Base-by-base conservation (phyloP, 805 yeast genomes). In the Maudiozyma turicensis region DNA sequence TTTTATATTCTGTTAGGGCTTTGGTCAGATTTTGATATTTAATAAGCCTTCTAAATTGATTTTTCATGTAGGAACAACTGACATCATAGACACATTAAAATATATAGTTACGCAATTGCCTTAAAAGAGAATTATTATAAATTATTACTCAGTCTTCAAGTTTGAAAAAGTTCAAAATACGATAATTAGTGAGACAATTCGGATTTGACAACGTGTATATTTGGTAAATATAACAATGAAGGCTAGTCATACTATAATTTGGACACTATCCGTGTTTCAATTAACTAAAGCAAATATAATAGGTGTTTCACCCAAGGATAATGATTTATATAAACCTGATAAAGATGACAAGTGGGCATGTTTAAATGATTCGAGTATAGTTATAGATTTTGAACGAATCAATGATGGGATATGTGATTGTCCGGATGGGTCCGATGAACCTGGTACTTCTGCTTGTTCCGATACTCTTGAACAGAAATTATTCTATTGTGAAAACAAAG, bases 361-460 rank as follows among this genome's bases (percentile, higher is more conserved):
- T 69, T 64, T 91, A 37, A 58, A 67, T 33, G 75, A 85, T 58
- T 83, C 93, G 0, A 75, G 78, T n/a, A 77, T 88, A 5, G 71
- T 70, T 20, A 66, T 91, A 15, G 72, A 81, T 40, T 71, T 72
- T 46, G 70, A 70, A 37, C 85, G 81, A 59, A 75, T 91, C 57
- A 91, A 91, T 63, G 97, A 93, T 65, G 84, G 89, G 57, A 83
- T 75, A 60, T 91, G 98, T 67, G 98, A 93, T 60, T 91, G 98
- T 69, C 97, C 97, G 0, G 99, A 93, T 68, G 98, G 98, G 0
- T 81, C 90, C 5, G 99, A 93, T 68, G 98, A 93, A 65, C 96
- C 97, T 0, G 97, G 97, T 0, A 91, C 98, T 0, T 71, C 83
- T 39, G 96, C 96, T 0, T 91, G 98, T 65, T 59, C 65, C 5